Evolutionary conservation across 441 rosid genomes (phyloP).

Genomic region (Gossypium lobatum): DNA sequence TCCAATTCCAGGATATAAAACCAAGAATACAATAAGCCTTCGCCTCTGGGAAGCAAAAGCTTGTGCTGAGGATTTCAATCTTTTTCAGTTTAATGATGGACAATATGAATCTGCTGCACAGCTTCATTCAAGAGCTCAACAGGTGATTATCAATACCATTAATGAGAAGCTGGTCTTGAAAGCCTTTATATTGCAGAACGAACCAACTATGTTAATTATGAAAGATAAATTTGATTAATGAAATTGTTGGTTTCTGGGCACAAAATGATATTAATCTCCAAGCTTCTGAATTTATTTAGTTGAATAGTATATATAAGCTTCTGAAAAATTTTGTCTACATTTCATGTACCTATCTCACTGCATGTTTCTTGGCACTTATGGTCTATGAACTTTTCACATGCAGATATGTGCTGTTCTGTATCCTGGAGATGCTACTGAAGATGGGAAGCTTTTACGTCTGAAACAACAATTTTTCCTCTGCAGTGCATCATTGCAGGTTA

Average conservation of each 20-base stretch:
- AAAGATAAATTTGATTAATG: slow-evolving; percentile 2
- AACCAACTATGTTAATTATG: neutral
- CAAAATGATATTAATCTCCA: neutral
- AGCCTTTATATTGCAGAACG: neutral
- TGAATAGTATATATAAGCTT: neutral
- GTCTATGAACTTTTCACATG: slow-evolving; percentile 12
- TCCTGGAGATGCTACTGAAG: slow-evolving; percentile 98
- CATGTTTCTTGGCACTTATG: slow-evolving; percentile 10
- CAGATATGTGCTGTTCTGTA: slow-evolving; percentile 96
- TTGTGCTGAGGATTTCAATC: slow-evolving; percentile 64
- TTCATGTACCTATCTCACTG: neutral
- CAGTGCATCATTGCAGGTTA: slow-evolving; percentile 98
- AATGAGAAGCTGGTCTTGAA: neutral
- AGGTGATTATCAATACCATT: slow-evolving; percentile 39
- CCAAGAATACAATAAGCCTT: slow-evolving; percentile 93
- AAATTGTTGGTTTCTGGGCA: neutral
- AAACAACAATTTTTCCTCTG: slow-evolving; percentile 97
- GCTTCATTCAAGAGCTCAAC: slow-evolving; percentile 83
- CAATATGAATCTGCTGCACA: slow-evolving; percentile 89
- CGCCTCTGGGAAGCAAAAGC: slow-evolving; percentile 99
- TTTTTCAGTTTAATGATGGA: slow-evolving; percentile 92
- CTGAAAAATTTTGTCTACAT: neutral
- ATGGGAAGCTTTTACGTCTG: slow-evolving; percentile 88
- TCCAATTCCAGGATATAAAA: slow-evolving; percentile 95
- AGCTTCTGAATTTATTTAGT: neutral